Evolutionary conservation across 2,329 filamentous ascomycete genomes (phyloP).

Genomic region (Metarhizium sp.): DNA sequence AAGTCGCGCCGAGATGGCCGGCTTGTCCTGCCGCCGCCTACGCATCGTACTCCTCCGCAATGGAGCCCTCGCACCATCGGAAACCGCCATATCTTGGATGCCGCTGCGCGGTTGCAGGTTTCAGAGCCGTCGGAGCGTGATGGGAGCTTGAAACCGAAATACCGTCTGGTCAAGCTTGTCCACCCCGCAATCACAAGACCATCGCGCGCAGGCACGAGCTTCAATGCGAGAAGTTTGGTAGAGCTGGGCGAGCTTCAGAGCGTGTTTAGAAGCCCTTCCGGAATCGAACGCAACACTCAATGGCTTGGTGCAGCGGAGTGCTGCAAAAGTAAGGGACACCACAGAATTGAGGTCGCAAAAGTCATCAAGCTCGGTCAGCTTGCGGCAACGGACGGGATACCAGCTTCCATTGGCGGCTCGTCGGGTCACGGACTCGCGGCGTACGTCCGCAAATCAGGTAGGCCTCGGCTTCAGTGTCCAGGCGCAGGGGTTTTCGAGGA

Average conservation of each 20-base stretch:
- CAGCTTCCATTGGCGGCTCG: not conserved
- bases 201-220: not conserved
- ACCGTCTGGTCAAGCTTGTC: not conserved
- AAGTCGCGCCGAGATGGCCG: constrained; percentile 68
- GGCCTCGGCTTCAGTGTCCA: not conserved
- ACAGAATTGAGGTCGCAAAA: not conserved
- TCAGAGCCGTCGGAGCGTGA: not conserved
- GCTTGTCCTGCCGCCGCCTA: constrained; percentile 57
- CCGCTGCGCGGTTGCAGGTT: not conserved
- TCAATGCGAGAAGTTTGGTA: not conserved
- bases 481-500: not conserved
- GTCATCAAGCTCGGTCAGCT: not conserved
- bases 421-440: not conserved
- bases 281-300: not conserved
- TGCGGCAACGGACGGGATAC: not conserved
- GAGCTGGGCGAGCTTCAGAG: not conserved
- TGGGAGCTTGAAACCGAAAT: not conserved
- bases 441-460: not conserved
- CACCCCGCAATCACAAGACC: not conserved
- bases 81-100: constrained; percentile 17
- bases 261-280: not conserved
- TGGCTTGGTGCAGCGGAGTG: not conserved
- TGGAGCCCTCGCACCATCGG: constrained; percentile 15
- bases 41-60: constrained; percentile 33
- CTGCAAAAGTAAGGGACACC: not conserved